phyloP scores from a whole-genome alignment of 2,329 filamentous ascomycete species.

The Phoma sp. region DNA sequence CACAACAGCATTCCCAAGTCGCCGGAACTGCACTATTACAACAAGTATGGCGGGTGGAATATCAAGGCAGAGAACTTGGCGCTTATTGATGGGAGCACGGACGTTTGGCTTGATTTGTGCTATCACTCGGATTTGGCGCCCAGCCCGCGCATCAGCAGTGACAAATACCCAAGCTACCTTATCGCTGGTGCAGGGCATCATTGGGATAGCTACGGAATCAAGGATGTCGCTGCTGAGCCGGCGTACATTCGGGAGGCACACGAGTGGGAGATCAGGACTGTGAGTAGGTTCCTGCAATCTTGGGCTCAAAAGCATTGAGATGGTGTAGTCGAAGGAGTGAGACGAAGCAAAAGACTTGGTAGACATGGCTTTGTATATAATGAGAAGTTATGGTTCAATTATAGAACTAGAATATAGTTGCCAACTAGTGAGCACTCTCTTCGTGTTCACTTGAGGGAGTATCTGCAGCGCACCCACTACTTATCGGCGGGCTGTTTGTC shows the following conservation, averaged over 20 bases:
- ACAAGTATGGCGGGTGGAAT: constrained; percentile 56
- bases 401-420: no score
- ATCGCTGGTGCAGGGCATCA: constrained; percentile 61
- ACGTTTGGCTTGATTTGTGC: constrained; percentile 60
- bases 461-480: neutral
- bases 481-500: neutral
- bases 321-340: no score
- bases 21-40: constrained; percentile 52
- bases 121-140: constrained; percentile 56
- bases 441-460: no score
- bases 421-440: no score
- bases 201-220: constrained; percentile 55
- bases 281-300: constrained; percentile 43
- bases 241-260: constrained; percentile 60
- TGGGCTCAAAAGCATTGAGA: constrained; percentile 18
- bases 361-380: no score
- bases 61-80: constrained; percentile 56
- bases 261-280: constrained; percentile 57
- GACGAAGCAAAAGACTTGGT: no score
- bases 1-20: constrained; percentile 54
- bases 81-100: constrained; percentile 59
- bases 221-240: constrained; percentile 53
- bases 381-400: no score
- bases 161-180: constrained; percentile 57
- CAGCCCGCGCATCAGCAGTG: constrained; percentile 43